Conservation (phyloP, 305 asterid species). For the Striga hermonthica region DNA sequence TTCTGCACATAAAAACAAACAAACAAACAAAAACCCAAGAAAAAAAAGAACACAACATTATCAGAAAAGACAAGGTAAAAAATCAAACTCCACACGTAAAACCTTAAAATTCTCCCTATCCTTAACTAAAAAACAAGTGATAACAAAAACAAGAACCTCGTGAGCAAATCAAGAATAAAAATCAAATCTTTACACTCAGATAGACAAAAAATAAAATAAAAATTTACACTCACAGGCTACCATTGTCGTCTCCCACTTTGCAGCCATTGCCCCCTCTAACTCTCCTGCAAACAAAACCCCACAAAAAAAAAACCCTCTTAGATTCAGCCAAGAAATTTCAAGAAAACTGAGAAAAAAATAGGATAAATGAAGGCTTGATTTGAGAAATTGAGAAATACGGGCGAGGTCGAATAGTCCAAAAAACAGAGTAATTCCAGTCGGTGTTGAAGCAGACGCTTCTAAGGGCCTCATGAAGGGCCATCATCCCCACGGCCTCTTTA, state of each 20-base stretch:
- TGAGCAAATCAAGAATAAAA: no score
- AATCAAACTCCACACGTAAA: slow-evolving; percentile 1
- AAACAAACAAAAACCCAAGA: no score
- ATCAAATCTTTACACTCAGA: no score
- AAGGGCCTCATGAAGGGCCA: slow-evolving; percentile 99
- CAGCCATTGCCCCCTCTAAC: slow-evolving; percentile 95
- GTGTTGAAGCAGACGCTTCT: slow-evolving; percentile 90
- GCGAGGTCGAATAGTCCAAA: slow-evolving; percentile 99
- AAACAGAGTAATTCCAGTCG: slow-evolving; percentile 99
- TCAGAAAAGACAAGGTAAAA: slow-evolving; percentile 16
- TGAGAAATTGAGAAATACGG: slow-evolving; percentile 50
- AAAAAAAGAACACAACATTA: no score
- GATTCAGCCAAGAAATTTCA: slow-evolving; percentile 10
- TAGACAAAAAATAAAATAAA: neutral
- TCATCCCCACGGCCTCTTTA: slow-evolving; percentile 99
- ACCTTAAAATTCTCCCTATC: no score
- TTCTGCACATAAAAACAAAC: slow-evolving; percentile 49
- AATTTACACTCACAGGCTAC: slow-evolving; percentile 80
- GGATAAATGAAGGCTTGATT: neutral
- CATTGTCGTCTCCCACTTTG: slow-evolving; percentile 97
- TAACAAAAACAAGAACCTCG: no score
- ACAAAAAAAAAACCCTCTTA: slow-evolving; percentile 29
- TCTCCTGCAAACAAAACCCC: slow-evolving; percentile 83
- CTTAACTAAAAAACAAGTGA: no score
- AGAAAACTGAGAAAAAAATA: slow-evolving; percentile 23